These are phyloP conservation scores for Eucalyptus curtisii DNA, from an alignment of 345 rosid genomes.

Conservation along the genomic window DNA sequence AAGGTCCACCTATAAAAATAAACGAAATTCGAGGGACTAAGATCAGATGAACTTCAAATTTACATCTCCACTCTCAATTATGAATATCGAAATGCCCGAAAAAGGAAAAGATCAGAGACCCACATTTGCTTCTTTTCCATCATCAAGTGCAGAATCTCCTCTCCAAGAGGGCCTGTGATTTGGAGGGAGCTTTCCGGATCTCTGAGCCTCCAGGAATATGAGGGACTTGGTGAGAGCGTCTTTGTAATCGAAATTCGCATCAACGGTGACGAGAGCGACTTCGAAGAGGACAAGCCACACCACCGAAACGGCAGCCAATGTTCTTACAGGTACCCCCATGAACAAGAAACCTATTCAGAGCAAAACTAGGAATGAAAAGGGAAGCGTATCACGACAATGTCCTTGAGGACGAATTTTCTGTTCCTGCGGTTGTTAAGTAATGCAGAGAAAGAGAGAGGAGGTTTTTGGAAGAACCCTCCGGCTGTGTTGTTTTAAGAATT, in stretches of 20 bases:
- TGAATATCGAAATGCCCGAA: background rate
- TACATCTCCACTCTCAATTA: background rate
- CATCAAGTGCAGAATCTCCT: constrained; percentile 81
- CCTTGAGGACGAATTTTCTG: background rate
- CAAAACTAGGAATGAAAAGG: background rate
- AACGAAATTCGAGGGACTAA: background rate
- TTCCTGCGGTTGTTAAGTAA: background rate
- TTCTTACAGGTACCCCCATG: constrained; percentile 6
- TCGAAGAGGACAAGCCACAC: constrained; percentile 29
- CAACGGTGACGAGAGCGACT: constrained; percentile 17
- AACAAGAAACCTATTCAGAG: background rate
- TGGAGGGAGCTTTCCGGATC: constrained; percentile 80
- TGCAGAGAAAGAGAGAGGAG: background rate
- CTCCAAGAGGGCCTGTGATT: constrained; percentile 63
- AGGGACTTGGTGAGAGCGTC: constrained; percentile 67
- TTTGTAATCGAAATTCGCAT: constrained; percentile 35
- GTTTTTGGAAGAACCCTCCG: background rate
- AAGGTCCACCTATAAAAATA: constrained; percentile 43
- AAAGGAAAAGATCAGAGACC: background rate
- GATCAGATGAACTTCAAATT: background rate
- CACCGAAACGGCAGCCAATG: constrained; percentile 2
- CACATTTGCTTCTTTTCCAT: constrained; percentile 62
- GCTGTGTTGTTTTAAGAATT: background rate
- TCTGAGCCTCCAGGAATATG: constrained; percentile 81
- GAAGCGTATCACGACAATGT: background rate